phyloP scores from a whole-genome alignment of 2,329 filamentous ascomycete species.

The Ascochyta lentis region DNA sequence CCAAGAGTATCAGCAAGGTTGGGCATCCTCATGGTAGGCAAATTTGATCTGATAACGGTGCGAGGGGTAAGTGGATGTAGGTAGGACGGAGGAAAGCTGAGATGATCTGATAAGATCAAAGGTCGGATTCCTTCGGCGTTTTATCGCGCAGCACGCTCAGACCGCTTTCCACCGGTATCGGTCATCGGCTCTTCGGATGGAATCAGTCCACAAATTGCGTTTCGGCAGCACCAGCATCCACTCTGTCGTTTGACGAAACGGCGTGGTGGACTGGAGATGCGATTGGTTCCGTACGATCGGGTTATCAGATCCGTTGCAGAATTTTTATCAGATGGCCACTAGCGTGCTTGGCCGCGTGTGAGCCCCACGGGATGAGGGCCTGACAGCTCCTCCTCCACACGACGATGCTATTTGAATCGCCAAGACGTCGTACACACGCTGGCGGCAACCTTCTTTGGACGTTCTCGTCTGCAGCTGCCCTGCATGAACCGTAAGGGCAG shows the following conservation, averaged over 20 bases:
- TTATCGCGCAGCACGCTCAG: conserved; percentile 14
- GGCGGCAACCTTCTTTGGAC: conserved; percentile 6
- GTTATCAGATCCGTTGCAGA: conserved; percentile 27
- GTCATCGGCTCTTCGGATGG: conserved; percentile 2
- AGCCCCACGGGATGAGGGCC: background rate
- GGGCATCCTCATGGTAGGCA: conserved; percentile 38
- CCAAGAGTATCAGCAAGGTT: conserved; percentile 33
- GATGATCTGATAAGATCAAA: conserved; percentile 49
- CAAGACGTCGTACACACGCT: conserved; percentile 2
- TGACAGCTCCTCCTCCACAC: conserved; percentile 3
- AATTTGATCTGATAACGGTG: conserved; percentile 22
- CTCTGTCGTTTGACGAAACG: conserved; percentile 12
- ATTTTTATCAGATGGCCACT: conserved; percentile 29
- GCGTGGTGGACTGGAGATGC: background rate
- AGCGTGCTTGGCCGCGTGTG: conserved; percentile 19
- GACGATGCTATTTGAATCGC: background rate
- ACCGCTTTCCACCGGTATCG: conserved; percentile 20
- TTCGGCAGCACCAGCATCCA: conserved; percentile 3
- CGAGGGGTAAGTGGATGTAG: background rate
- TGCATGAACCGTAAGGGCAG: background rate
- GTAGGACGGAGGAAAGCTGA: conserved; percentile 5
- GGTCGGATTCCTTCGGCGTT: conserved; percentile 23
- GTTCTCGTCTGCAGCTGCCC: conserved; percentile 1
- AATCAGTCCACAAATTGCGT: conserved; percentile 2
- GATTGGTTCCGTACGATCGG: conserved; percentile 6